Conservation (phyloP, 2,329 filamentous ascomycete genomes). For the Fusarium acutatum region DNA sequence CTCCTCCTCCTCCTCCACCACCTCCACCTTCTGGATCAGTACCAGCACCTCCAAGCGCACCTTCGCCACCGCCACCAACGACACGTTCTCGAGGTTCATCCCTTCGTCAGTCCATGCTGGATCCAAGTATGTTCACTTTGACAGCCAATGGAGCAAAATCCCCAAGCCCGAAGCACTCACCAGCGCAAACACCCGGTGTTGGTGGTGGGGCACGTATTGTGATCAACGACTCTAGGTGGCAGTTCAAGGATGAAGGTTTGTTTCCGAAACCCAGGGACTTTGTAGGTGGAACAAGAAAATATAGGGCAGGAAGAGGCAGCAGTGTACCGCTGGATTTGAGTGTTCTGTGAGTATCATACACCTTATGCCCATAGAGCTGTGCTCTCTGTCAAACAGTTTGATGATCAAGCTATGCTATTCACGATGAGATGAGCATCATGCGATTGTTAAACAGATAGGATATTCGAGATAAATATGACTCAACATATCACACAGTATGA, state of each 20-base stretch:
- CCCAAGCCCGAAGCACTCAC: slow-evolving; percentile 54
- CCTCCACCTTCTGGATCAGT: slow-evolving; percentile 46
- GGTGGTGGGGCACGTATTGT: slow-evolving; percentile 54
- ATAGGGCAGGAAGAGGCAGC: slow-evolving; percentile 90
- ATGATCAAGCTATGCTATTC: background rate
- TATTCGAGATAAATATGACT: slow-evolving; percentile 9
- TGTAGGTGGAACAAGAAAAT: slow-evolving; percentile 75
- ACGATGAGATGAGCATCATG: slow-evolving; percentile 31
- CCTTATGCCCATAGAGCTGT: slow-evolving; percentile 15
- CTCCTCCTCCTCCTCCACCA: slow-evolving; percentile 47
- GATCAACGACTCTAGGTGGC: slow-evolving; percentile 84
- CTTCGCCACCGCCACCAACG: slow-evolving; percentile 50
- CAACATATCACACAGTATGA: background rate
- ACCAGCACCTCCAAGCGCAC: slow-evolving; percentile 45
- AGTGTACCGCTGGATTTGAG: slow-evolving; percentile 90
- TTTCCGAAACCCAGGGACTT: slow-evolving; percentile 89
- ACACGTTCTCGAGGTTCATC: slow-evolving; percentile 54
- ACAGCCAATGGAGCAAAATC: slow-evolving; percentile 68
- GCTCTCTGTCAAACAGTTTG: slow-evolving; percentile 1
- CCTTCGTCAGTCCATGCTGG: slow-evolving; percentile 71
- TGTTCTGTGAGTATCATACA: slow-evolving; percentile 52
- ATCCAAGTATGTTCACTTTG: slow-evolving; percentile 80
- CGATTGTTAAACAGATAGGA: slow-evolving; percentile 24
- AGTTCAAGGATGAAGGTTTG: slow-evolving; percentile 82
- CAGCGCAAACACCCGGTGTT: slow-evolving; percentile 41